Evolutionary conservation across 2,329 filamentous ascomycete genomes (phyloP), one percentile per base, ranked within the genome.

Genomic region (Fusarium acutatum): DNA sequence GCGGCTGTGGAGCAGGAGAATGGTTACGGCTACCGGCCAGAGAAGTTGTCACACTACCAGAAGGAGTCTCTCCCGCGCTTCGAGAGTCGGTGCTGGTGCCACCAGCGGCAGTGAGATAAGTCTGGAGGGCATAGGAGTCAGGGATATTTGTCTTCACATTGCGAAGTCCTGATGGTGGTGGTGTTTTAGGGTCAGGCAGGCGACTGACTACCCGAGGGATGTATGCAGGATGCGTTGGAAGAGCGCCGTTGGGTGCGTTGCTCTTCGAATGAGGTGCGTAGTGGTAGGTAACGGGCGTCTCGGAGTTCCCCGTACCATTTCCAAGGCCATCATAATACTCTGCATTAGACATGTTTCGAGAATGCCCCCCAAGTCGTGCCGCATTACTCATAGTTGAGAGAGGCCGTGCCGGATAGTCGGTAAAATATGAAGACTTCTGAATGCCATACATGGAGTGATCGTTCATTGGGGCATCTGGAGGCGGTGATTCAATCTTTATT

Each of bases 101-200:
- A 5, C 80, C 79, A 4, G 79, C 72, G 0, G 81, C 79, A 15
- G 72, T 78, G 0, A 85, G 76, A 68, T 86, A 86, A 2, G 79
- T 43, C 22, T 65, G 73, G 3, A 75, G 61, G 1, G 83, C 80
- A 67, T 82, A 85, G 1, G 80, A 81, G 47, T 81, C 78, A 1
- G 79, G 75, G 0, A 67, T 76, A 18, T 78, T 74, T 26, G 78
- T 69, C 32, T 66, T 60, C 32, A 57, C 32, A 22, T 56, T 62
- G 10, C 50, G 47, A n/a, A 56, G 59, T 18, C 49, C 38, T 26
- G 59, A 57, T 12, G 32, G 24, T 6, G 56, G 28, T 9, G 58
- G 20, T 30, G 9, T 7, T 46, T 13, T 57, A 8, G 54, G 20
- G 4, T 64, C 64, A 12, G 64, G 60, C 1, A 67, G 34, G 8